Evolutionary conservation across 2,329 filamentous ascomycete genomes (phyloP).

Genomic region (Colletotrichum tanaceti): DNA sequence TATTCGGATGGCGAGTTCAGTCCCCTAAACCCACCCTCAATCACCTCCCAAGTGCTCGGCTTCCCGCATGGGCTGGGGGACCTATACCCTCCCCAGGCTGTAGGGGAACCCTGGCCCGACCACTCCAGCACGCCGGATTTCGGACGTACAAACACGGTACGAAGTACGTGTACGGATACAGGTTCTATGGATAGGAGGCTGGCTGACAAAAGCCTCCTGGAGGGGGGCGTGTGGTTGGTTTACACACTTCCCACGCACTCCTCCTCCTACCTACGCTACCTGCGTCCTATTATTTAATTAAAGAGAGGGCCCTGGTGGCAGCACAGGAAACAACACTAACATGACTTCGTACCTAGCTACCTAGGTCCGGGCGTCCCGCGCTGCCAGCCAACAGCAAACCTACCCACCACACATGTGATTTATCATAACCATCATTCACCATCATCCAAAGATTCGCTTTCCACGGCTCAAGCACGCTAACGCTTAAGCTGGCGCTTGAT

Average conservation of each 20-base stretch:
- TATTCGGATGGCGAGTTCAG: background rate
- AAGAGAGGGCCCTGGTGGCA: background rate
- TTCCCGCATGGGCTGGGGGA: conserved; percentile 30
- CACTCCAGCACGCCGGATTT: conserved; percentile 11
- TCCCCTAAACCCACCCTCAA: background rate
- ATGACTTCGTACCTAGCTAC: background rate
- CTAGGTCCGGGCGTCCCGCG: conserved; percentile 14
- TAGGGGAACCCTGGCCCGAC: conserved; percentile 12
- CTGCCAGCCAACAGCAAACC: background rate
- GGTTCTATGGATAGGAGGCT: too few relatives aligned
- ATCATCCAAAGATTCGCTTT: conserved; percentile 14
- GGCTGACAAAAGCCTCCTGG: background rate
- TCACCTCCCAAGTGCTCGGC: conserved; percentile 2
- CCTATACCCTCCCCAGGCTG: conserved; percentile 17
- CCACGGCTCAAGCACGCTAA: background rate
- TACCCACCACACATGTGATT: too few relatives aligned
- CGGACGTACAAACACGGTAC: background rate
- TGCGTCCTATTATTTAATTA: conserved; percentile 11
- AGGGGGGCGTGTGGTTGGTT: background rate
- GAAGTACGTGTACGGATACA: too few relatives aligned
- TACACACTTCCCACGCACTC: background rate
- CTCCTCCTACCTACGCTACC: too few relatives aligned
- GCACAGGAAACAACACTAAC: conserved; percentile 1
- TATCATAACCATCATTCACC: background rate
- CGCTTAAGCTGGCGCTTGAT: too few relatives aligned